Evolutionary conservation across 257 asterid genomes (phyloP), one percentile per base, ranked within the genome.

Genomic region (Penstemon eatonii): DNA sequence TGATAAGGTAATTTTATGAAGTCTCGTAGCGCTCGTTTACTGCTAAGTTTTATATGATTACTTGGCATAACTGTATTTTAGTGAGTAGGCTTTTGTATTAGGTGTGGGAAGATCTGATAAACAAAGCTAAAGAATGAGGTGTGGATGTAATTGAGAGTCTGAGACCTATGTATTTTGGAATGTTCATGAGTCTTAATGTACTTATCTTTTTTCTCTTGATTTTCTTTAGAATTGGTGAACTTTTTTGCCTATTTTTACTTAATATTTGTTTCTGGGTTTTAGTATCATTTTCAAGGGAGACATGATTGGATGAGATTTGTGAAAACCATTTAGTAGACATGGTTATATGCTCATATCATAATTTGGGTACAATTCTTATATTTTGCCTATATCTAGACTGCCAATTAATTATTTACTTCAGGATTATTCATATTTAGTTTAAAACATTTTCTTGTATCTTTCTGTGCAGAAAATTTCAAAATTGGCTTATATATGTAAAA

Each of bases 271-370:
- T 51, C 65, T 78, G 69, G 69, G 56, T 63, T 82, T 81, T 72
- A 92, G 98, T 92, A 85, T 76, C 60, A 87, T 66, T 92, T 92
- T 82, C 88, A 83, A 80, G 96, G 98, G 65, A 92, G 89, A 76
- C 70, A 87, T 80, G 96, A 92, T 76, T 61, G 89, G 72, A 89
- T 89, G 74, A 87, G 89, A 83, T 92, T 92, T 78, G 70, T 92
- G 11, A 89, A 83, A 80, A 83, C 88, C 66, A 81, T 89, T 10
- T 89, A 87, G 82, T 79, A 81, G 79, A 94, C 92, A 42, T 96
- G 98, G 66, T 78, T 92, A 0, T 87, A 87, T 81, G 96, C 86
- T 74, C 86, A 79, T 79, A 83, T 89, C 45, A 85, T 96, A 44
- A 81, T 92, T 66, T 55, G 98, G 98, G 98, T 89, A 87, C 38